Evolutionary conservation across 2,329 filamentous ascomycete genomes (phyloP), one percentile per base, ranked within the genome.

Genomic region (Aureobasidium mangrovei): DNA sequence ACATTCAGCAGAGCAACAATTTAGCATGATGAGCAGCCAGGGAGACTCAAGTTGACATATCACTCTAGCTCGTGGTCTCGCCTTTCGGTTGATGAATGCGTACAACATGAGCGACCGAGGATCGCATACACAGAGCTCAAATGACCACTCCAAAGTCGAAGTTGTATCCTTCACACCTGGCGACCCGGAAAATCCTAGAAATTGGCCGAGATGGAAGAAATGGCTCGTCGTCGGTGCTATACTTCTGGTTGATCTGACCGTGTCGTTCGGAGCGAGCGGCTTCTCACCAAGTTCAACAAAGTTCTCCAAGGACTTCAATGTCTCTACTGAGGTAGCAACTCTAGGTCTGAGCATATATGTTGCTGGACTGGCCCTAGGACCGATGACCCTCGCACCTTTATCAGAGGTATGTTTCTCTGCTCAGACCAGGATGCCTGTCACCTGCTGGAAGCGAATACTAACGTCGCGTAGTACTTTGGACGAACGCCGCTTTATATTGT

Each of bases 401-500:
- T 53, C 51, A 29, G 51, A 53, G 27, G 51, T 53, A n/a, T 8
- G 26, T 47, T 27, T 28, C 24, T 24, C 12, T 44, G 29, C 41
- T 10, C 29, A 24, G 33, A 32, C 28, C 10, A n/a, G 4, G 4
- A 7, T 33, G 6, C 8, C 18, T 39, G 18, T 39, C 6, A 9
- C 12, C 18, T 39, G 36, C 36, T n/a, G 18, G 4, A 33, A 10
- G 32, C 32, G 36, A n/a, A 3, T 12, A 36, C 48, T 52, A 7
- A 41, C 28, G 6, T 9, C 24, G 5, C 12, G 26, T 26, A 53
- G 51, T 53, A 53, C 18, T 53, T 36, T 39, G 51, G 51, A 26
- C 31, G 74, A 3, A 52, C 77, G 44, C 74, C 70, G 42, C 61
- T 76, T 47, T 77, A 75, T 55, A 67, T 77, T 7, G 63, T 76